These are phyloP conservation scores for Phytophthora sp. DNA, from an alignment of 352 stramenopile genomes.

Conservation along the genomic window DNA sequence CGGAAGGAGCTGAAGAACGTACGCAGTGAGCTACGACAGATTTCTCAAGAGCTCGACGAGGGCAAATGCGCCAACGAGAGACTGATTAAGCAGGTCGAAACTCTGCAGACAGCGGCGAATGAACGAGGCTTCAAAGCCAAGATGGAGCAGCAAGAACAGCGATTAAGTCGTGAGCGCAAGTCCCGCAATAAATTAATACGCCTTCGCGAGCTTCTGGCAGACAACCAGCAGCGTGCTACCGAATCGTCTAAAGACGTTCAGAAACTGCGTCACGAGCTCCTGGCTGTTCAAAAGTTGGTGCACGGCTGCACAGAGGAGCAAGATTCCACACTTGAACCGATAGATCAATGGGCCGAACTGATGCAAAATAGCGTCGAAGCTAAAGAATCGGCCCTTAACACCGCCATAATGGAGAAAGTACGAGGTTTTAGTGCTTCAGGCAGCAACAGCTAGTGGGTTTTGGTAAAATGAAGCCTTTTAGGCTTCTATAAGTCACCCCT, in stretches of 20 bases:
- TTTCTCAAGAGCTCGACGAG: conserved; percentile 19
- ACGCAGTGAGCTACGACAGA: conserved; percentile 26
- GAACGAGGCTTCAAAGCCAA: conserved; percentile 13
- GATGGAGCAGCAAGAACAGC: conserved; percentile 31
- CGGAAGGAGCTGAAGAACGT: conserved; percentile 30
- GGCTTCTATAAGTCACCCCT: conserved; percentile 14
- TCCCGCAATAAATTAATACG: conserved; percentile 50
- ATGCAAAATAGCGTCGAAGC: conserved; percentile 27
- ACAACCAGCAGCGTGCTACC: conserved; percentile 51
- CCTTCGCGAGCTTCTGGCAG: conserved; percentile 53
- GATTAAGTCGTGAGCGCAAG: conserved; percentile 24
- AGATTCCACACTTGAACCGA: neutral
- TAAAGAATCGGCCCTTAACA: conserved; percentile 46
- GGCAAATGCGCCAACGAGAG: conserved; percentile 16
- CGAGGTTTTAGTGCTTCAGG: conserved; percentile 23
- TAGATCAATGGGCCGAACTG: conserved; percentile 31
- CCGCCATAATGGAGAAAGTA: conserved; percentile 60
- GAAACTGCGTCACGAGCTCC: conserved; percentile 56
- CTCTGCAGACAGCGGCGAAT: conserved; percentile 6
- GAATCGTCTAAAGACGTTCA: conserved; percentile 60
- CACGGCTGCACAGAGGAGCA: conserved; percentile 37
- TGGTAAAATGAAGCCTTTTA: too few species aligned
- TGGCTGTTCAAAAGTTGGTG: conserved; percentile 54
- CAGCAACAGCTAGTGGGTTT: neutral
- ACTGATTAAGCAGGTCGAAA: conserved; percentile 27